Percentiles rank a stretch among this genome's conserved stretches.
phyloP scores from a whole-genome alignment of 2,329 filamentous ascomycete genomes.

The Cordyceps cateniannulata region DNA sequence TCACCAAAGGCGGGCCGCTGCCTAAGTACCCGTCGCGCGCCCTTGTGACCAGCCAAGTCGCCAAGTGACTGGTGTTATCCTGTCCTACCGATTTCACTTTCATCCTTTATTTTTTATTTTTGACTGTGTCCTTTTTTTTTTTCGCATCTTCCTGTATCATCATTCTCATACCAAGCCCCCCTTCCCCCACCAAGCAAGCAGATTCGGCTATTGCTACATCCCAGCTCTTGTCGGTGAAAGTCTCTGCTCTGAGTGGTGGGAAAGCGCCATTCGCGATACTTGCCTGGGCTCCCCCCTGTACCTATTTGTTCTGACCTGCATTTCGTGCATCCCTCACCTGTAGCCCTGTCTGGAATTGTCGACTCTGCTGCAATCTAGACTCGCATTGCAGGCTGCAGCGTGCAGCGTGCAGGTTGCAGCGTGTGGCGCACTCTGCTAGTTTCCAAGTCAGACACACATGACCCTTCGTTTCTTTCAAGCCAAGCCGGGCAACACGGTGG shows the following conservation, averaged over 20 bases:
- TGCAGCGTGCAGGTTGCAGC: neutral
- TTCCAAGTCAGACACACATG: neutral
- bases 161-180: too few species aligned
- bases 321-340: constrained; percentile 6
- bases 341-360: constrained; percentile 3
- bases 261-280: neutral
- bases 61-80: neutral
- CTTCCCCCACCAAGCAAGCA: neutral
- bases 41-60: neutral
- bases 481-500: neutral
- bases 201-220: neutral
- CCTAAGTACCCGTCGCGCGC: neutral
- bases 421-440: neutral
- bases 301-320: neutral
- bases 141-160: neutral
- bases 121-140: neutral
- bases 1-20: constrained; percentile 6
- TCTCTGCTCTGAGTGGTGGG: neutral
- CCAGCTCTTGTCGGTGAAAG: neutral
- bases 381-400: neutral
- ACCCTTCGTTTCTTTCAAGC: neutral
- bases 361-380: neutral
- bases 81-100: neutral
- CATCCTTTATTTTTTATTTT: neutral
- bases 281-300: neutral